Evolutionary conservation across 2,329 filamentous ascomycete species (phyloP).

Genomic region (Fusarium pilosicola): DNA sequence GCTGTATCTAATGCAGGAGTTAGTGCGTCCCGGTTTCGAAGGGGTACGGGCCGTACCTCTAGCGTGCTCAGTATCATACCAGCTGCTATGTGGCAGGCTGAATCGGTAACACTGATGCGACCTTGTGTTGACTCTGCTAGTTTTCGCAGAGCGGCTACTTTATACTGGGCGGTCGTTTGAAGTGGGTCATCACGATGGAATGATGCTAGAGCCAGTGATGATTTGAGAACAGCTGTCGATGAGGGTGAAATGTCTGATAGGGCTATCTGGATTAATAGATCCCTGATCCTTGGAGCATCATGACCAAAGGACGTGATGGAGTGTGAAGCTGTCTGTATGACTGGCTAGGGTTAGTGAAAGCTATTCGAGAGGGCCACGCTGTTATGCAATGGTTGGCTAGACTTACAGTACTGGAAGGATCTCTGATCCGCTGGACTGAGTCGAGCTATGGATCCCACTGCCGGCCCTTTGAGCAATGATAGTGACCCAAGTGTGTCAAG

Average conservation of each 20-base stretch:
- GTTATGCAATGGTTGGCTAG: rapidly evolving
- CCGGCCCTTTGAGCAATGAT: background rate
- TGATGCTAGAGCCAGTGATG: conserved; percentile 25
- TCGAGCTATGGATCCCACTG: background rate
- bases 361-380: rapidly evolving
- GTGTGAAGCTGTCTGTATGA: conserved; percentile 24
- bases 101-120: background rate
- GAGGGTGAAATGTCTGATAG: conserved; percentile 4
- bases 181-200: background rate
- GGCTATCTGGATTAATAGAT: conserved; percentile 30
- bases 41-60: background rate
- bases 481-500: background rate
- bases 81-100: conserved; percentile 32
- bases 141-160: conserved; percentile 20
- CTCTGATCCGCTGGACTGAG: conserved; percentile 33
- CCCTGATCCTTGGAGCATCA: conserved; percentile 10
- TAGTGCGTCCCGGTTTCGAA: rapidly evolving
- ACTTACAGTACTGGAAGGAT: conserved; percentile 36
- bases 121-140: conserved; percentile 9
- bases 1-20: conserved; percentile 13
- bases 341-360: background rate
- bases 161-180: background rate
- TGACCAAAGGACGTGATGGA: conserved; percentile 28
- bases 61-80: conserved; percentile 32
- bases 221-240: conserved; percentile 21